A percentile compares a stretch with the other conserved stretches of the same genome.
Conservation (phyloP, 2,329 filamentous ascomycete genomes). For the Domatiomyces globalis region DNA sequence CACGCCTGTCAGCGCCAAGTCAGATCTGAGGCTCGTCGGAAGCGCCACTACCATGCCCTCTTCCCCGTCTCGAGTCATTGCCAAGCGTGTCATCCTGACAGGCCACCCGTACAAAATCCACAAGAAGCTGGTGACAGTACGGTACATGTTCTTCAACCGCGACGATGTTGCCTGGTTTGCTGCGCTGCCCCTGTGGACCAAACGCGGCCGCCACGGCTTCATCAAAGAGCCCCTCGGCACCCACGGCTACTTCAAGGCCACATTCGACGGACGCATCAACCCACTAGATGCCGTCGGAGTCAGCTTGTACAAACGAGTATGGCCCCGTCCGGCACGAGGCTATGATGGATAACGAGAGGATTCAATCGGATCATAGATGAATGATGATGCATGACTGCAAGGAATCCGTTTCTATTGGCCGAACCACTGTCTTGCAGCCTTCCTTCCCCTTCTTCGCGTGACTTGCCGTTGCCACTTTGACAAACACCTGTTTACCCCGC, state of each 20-base stretch:
- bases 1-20: slow-evolving; percentile 24
- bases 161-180: slow-evolving; percentile 98
- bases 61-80: slow-evolving; percentile 60
- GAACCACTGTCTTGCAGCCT: background rate
- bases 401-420: background rate
- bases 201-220: slow-evolving; percentile 70
- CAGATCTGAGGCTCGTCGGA: slow-evolving; percentile 57
- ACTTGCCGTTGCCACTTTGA: background rate
- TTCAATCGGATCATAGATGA: background rate
- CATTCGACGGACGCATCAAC: slow-evolving; percentile 90
- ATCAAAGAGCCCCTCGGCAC: slow-evolving; percentile 92
- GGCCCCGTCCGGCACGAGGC: slow-evolving; percentile 51
- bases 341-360: slow-evolving; percentile 4
- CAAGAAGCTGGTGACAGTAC: slow-evolving; percentile 89
- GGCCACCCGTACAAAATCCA: slow-evolving; percentile 98
- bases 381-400: background rate
- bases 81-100: slow-evolving; percentile 85
- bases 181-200: slow-evolving; percentile 87
- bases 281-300: slow-evolving; percentile 88
- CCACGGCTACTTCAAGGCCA: slow-evolving; percentile 99
- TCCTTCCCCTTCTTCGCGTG: background rate
- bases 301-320: slow-evolving; percentile 74
- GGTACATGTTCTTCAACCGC: slow-evolving; percentile 99
- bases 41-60: slow-evolving; percentile 79
- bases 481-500: background rate